Base-by-base conservation (phyloP, 441 rosid species). In the Corymbia citriodora region DNA sequence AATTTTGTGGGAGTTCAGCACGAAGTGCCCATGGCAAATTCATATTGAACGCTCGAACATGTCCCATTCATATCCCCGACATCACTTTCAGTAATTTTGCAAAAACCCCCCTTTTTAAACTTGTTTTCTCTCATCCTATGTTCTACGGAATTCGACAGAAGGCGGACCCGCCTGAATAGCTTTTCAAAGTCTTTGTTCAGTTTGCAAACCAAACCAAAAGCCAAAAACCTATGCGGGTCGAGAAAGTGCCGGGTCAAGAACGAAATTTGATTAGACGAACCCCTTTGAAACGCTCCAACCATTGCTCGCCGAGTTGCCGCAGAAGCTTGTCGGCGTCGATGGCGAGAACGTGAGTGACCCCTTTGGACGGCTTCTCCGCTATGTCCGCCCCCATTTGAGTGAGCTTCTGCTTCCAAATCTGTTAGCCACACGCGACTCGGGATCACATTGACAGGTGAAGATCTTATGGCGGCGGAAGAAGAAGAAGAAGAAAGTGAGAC, bases 321-420 rank as follows among this genome's bases (percentile, higher is more conserved):
- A 94, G 92, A 88, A 96, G 96, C 89, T 93, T 92, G 89, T 93
- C 89, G 16, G 92, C 90, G 92, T 90, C 93, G 93, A 92, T 91
- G 49, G 97, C 99, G 74, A 98, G 93, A 90, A 96, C 92, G 92
- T 96, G 97, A 87, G 95, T 96, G 70, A 95, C 96, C 89, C 91
- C 95, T 88, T 94, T 95, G 25, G 96, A 94, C 74, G 96, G 90
- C 83, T 92, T 90, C 90, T 93, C 94, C 90, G 93, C 96, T 31
- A 96, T 49, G 15, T 90, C 83, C 25, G 98, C 99, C 89, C 98
- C 99, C 98, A 95, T 96, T 92, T 97, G 99, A 70, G 94, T 89
- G 90, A 98, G 94, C 93, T 95, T 98, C 92, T 96, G 97, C 97
- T 94, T 97, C 99, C 99, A 98, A 48, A 98, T 96, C 99, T 98